phyloP scores from a whole-genome alignment of 2,329 filamentous ascomycete species.

The Botrytis hyacinthi region DNA sequence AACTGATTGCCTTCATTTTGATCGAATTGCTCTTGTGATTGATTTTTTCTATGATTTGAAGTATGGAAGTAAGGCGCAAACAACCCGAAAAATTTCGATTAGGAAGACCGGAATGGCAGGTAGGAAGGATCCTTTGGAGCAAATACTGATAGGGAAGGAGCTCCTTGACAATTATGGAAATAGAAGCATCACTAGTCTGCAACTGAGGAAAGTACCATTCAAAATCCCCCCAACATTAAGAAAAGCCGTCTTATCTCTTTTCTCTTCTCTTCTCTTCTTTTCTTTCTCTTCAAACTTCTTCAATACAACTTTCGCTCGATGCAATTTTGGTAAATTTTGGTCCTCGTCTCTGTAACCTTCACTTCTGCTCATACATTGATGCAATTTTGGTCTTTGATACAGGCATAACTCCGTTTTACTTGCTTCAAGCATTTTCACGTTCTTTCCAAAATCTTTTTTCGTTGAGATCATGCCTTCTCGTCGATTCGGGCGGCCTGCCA shows the following conservation, averaged over 20 bases:
- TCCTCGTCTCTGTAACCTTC: constrained; percentile 19
- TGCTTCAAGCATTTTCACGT: constrained; percentile 20
- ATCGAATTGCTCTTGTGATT: constrained; percentile 5
- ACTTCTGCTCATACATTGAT: constrained; percentile 22
- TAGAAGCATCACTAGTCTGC: neutral
- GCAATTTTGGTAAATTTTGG: constrained; percentile 23
- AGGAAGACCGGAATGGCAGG: neutral
- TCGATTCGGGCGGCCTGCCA: constrained; percentile 23
- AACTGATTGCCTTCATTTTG: constrained; percentile 26
- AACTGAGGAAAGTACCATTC: constrained; percentile 19
- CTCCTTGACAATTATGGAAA: neutral
- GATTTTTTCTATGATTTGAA: neutral
- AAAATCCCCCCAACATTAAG: neutral
- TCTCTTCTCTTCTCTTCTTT: constrained; percentile 7
- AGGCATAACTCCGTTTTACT: constrained; percentile 19
- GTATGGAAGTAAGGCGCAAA: constrained; percentile 12
- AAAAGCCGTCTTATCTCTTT: constrained; percentile 11
- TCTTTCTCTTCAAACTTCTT: constrained; percentile 9
- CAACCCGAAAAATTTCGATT: neutral
- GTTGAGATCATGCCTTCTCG: constrained; percentile 30
- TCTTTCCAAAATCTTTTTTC: constrained; percentile 15
- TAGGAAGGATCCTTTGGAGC: neutral
- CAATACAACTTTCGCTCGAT: constrained; percentile 18
- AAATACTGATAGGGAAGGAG: constrained; percentile 1
- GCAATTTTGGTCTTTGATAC: constrained; percentile 23